These are phyloP conservation scores for Gnomoniopsis smithogilvyi DNA, from an alignment of 2,329 filamentous ascomycete genomes.

Conservation along the genomic window DNA sequence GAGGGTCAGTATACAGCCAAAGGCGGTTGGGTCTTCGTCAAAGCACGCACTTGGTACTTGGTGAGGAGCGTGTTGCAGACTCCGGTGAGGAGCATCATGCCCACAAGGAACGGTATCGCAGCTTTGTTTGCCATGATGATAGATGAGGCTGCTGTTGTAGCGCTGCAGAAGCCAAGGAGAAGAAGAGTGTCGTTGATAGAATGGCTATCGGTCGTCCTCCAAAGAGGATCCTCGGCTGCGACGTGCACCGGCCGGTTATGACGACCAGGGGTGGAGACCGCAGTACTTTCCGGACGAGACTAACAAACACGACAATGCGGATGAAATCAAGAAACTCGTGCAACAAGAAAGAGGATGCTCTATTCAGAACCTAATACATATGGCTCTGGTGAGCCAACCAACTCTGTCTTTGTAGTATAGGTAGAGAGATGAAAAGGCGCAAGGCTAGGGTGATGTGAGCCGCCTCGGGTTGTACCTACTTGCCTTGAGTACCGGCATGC, in stretches of 20 bases:
- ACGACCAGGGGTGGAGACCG: not conserved
- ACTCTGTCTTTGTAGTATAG: not conserved
- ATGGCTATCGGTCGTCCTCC: not conserved
- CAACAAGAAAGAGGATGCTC: not conserved
- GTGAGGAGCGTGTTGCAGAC: constrained; percentile 96
- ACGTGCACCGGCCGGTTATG: constrained; percentile 7
- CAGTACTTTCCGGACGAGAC: not conserved
- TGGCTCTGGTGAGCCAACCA: constrained; percentile 5
- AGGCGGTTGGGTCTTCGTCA: not conserved
- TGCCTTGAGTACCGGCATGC: too few relatives aligned
- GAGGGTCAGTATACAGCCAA: constrained; percentile 19
- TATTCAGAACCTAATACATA: constrained; percentile 16
- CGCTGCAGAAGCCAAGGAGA: not conserved
- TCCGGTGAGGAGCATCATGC: constrained; percentile 94
- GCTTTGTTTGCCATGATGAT: constrained; percentile 65
- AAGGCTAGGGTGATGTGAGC: not conserved
- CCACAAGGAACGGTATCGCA: constrained; percentile 79
- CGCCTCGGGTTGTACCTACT: not conserved
- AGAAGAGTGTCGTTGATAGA: not conserved
- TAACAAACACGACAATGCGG: not conserved
- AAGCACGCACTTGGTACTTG: constrained; percentile 76
- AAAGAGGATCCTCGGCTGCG: not conserved
- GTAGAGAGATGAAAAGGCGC: not conserved
- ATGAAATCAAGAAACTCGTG: not conserved
- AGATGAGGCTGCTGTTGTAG: not conserved